Conservation (phyloP, 352 stramenopile species). For the Phytophthora podocarpi region DNA sequence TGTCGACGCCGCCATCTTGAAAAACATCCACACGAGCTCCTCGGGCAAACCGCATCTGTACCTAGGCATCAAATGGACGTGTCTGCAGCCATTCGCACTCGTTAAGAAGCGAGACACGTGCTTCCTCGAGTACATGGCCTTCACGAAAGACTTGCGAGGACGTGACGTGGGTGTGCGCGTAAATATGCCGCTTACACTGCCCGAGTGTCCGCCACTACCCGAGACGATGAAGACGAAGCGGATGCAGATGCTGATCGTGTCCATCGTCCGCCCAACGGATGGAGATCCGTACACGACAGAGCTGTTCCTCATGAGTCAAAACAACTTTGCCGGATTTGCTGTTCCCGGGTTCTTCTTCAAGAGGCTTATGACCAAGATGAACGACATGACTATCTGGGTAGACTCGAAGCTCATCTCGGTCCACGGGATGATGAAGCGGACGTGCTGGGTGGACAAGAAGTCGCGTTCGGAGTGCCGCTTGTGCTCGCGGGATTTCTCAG, state of each 20-base stretch:
- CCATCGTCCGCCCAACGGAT: conserved; percentile 41
- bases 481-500: conserved; percentile 58
- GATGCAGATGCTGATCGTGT: conserved; percentile 53
- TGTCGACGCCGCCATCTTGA: conserved; percentile 65
- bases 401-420: conserved; percentile 64
- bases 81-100: conserved; percentile 59
- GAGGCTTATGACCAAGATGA: conserved; percentile 49
- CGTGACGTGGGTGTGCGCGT: conserved; percentile 69
- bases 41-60: conserved; percentile 53
- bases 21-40: conserved; percentile 65
- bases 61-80: conserved; percentile 81
- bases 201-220: conserved; percentile 57
- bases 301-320: conserved; percentile 59
- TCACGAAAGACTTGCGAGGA: conserved; percentile 55
- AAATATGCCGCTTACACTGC: conserved; percentile 55
- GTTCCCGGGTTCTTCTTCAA: conserved; percentile 44
- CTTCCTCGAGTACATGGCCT: conserved; percentile 78
- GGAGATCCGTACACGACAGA: conserved; percentile 42
- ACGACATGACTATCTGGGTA: conserved; percentile 54
- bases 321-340: conserved; percentile 45
- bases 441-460: conserved; percentile 56
- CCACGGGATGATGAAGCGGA: conserved; percentile 42
- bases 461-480: conserved; percentile 52
- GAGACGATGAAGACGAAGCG: conserved; percentile 56
- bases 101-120: conserved; percentile 68